phyloP scores from a whole-genome alignment of 371 early-diverging fungal genomes.

The Circinella umbellata region DNA sequence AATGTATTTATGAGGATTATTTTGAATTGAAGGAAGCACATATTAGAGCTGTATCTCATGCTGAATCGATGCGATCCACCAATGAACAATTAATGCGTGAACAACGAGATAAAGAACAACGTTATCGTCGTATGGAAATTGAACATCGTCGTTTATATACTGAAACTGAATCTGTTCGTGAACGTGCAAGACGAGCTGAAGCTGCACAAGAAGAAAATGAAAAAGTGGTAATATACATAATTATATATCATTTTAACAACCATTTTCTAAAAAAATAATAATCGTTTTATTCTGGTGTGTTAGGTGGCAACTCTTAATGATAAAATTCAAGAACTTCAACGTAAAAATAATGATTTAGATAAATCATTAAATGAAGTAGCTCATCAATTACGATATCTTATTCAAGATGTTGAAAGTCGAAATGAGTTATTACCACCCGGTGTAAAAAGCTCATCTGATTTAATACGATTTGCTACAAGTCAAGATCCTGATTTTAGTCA shows the following conservation, averaged over 20 bases:
- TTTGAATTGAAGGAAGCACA: slow-evolving; percentile 23
- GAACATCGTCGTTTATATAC: slow-evolving; percentile 16
- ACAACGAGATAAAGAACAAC: slow-evolving; percentile 18
- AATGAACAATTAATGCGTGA: slow-evolving; percentile 22
- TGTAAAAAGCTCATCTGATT: slow-evolving; percentile 15
- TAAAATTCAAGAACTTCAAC: neutral
- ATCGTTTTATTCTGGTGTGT: no score
- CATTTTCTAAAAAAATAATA: no score
- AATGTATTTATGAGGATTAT: slow-evolving; percentile 27
- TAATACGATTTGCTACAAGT: slow-evolving; percentile 13
- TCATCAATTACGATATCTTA: slow-evolving; percentile 25
- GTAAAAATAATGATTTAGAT: neutral
- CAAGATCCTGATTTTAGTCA: slow-evolving; percentile 12
- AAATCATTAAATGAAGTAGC: slow-evolving; percentile 18
- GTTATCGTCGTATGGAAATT: slow-evolving; percentile 19
- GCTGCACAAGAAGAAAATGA: neutral
- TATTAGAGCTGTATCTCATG: slow-evolving; percentile 9
- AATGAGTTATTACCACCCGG: slow-evolving; percentile 19
- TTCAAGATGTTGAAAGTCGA: slow-evolving; percentile 23
- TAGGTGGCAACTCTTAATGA: neutral
- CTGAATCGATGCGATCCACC: slow-evolving; percentile 11
- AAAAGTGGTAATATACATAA: neutral
- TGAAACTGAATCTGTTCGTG: slow-evolving; percentile 9
- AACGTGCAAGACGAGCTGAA: neutral
- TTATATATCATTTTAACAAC: no score